Base-by-base conservation (phyloP, 2,329 filamentous ascomycete species). In the Myriosclerotinia duriaeana region DNA sequence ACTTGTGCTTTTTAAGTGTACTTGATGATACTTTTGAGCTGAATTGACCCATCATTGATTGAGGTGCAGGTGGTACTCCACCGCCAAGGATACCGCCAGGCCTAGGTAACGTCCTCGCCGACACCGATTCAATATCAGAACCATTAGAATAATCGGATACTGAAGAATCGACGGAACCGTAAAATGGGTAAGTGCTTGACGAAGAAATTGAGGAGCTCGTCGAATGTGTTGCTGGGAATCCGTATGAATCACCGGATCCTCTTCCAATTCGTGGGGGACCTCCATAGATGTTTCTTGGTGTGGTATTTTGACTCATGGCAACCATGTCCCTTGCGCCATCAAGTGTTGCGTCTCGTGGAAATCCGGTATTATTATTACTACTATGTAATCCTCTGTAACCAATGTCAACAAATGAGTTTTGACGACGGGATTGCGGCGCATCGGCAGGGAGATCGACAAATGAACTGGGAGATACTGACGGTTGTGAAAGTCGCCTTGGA, bases 1-100 rank as follows among this genome's bases (percentile, higher is more conserved):
- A 98, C 83, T 97, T 97, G 82, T 98, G 95, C 84, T 98, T 98
- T 87, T 98, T 98, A 77, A 97, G 93, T 12, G 94, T 95, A 80
- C 92, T 97, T 22, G 92, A 93, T 0, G 93, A 93, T 63, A 97
- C 89, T 80, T 97, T 97, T 70, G 94, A 97, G 80, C 92, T 97
- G 81, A 98, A 98, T 75, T 96, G 93, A 63, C 92, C 88, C 95
- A 99, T 99, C 93, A 99, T 97, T 0, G 93, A 96, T 76, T 96
- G 91, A 1, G 93, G 93, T 22, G 92, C 92, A 1, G 93, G 92
- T 1, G 92, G 92, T 34, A 74, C 42, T 88, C 84, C 70, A 83
- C 84, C 67, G 84, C 87, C 53, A 81, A 89, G 76, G 17, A 90
- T 80, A 48, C 86, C 88, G 36, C 88, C 87, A 0, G 93, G 92